phyloP scores from a whole-genome alignment of 192 early-diverging fungal species.

The Coemansia sp. region DNA sequence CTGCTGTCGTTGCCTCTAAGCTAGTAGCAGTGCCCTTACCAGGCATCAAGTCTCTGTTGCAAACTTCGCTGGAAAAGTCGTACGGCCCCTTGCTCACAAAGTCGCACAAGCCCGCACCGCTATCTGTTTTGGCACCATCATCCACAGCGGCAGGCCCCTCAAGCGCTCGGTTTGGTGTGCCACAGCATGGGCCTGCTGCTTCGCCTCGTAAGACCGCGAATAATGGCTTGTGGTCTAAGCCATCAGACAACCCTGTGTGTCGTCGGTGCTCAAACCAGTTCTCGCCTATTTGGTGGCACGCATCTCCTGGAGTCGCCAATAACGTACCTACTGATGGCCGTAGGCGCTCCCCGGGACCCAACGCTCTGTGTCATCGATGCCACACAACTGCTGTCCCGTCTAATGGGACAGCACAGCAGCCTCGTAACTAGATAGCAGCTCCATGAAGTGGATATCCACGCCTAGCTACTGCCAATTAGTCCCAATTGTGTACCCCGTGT shows the following conservation, averaged over 20 bases:
- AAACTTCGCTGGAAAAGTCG: slow-evolving; percentile 4
- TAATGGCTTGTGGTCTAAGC: slow-evolving; percentile 17
- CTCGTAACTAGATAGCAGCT: neutral
- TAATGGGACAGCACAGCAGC: neutral
- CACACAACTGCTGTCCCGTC: slow-evolving; percentile 14
- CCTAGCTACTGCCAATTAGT: neutral
- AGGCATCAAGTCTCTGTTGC: slow-evolving; percentile 2
- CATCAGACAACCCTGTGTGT: slow-evolving; percentile 32
- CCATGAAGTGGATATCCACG: neutral
- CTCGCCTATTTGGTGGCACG: slow-evolving; percentile 54
- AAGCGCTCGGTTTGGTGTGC: neutral
- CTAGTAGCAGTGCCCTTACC: neutral
- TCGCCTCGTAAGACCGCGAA: neutral
- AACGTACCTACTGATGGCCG: neutral
- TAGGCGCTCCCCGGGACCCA: neutral
- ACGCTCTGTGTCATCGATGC: slow-evolving; percentile 49
- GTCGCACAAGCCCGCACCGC: neutral
- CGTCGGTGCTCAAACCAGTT: slow-evolving; percentile 22
- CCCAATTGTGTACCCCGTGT: no score
- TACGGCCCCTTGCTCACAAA: neutral
- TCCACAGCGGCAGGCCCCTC: neutral
- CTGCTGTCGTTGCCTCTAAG: slow-evolving; percentile 31
- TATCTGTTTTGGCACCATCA: neutral
- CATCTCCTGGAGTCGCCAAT: neutral
- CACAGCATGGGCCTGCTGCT: neutral